A percentile compares a stretch with the other conserved stretches of the same genome.
These are phyloP conservation scores for Tolypocladium paradoxum DNA, from an alignment of 2,329 filamentous ascomycete species.

Conservation along the genomic window DNA sequence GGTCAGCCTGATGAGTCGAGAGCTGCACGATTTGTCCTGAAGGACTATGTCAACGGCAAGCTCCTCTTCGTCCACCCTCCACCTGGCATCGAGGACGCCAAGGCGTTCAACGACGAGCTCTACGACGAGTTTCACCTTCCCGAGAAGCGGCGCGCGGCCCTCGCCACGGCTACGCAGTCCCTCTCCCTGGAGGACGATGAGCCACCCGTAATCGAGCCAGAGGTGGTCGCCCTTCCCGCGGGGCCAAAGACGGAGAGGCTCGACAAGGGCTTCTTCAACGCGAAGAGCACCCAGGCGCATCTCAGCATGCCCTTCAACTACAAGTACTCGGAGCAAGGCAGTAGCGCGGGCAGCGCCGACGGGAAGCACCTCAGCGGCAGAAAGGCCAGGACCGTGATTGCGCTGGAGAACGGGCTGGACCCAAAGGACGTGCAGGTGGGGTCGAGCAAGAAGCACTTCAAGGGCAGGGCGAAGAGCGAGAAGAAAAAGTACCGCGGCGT, in stretches of 20 bases:
- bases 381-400: constrained; percentile 71
- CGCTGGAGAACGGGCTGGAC: constrained; percentile 76
- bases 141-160: constrained; percentile 61
- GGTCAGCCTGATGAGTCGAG: constrained; percentile 90
- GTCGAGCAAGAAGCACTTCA: constrained; percentile 86
- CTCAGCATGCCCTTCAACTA: constrained; percentile 76
- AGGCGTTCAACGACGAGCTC: constrained; percentile 77
- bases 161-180: constrained; percentile 39
- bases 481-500: constrained; percentile 22
- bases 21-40: constrained; percentile 79
- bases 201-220: constrained; percentile 26
- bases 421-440: constrained; percentile 60
- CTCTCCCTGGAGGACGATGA: constrained; percentile 29
- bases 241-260: constrained; percentile 67
- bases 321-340: constrained; percentile 77
- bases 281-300: constrained; percentile 52
- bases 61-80: constrained; percentile 86
- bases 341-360: constrained; percentile 13
- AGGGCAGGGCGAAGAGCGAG: constrained; percentile 54
- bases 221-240: constrained; percentile 39
- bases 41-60: constrained; percentile 97
- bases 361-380: constrained; percentile 66
- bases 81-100: constrained; percentile 58
- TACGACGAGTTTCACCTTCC: constrained; percentile 79
- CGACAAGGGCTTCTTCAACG: constrained; percentile 82